These are phyloP conservation scores for Chromosphaera perkinsii DNA, from an alignment of 208 protist genomes.

Conservation along the genomic window DNA sequence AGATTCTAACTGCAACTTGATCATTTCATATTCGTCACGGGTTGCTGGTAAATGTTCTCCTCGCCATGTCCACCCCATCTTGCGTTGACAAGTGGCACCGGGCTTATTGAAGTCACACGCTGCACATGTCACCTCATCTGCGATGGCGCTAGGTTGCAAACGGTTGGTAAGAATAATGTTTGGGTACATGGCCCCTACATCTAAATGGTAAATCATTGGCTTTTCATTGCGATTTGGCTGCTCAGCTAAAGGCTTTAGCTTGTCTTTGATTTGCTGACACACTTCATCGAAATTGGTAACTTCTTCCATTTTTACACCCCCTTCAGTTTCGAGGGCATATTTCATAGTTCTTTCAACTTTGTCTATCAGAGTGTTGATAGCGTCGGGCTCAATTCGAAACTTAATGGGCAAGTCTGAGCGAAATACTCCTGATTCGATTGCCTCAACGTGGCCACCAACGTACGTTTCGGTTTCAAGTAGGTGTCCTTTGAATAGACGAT, in stretches of 20 bases:
- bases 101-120: conserved; percentile 92
- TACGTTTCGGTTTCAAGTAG: conserved; percentile 98
- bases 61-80: conserved; percentile 97
- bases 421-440: conserved; percentile 82
- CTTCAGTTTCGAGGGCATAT: conserved; percentile 74
- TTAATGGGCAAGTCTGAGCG: conserved; percentile 85
- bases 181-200: conserved; percentile 99
- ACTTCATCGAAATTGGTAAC: conserved; percentile 86
- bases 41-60: conserved; percentile 90
- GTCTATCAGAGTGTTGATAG: conserved; percentile 81
- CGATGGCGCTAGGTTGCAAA: conserved; percentile 84
- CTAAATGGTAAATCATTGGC: conserved; percentile 98
- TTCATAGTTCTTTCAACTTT: conserved; percentile 78
- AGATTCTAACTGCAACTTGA: conserved; percentile 88
- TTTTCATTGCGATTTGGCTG: conserved; percentile 58
- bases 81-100: conserved; percentile 67
- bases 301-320: conserved; percentile 74
- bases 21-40: conserved; percentile 81
- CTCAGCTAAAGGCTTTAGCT: conserved; percentile 76
- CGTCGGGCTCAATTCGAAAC: conserved; percentile 83
- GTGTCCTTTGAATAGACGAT: conserved; percentile 86
- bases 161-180: conserved; percentile 99
- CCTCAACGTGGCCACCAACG: conserved; percentile 83
- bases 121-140: conserved; percentile 86
- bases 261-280: conserved; percentile 53